Evolutionary conservation across 1,139 yeast genomes (phyloP), one percentile per base, ranked within the genome.

Genomic region (Scheffersomyces titani): DNA sequence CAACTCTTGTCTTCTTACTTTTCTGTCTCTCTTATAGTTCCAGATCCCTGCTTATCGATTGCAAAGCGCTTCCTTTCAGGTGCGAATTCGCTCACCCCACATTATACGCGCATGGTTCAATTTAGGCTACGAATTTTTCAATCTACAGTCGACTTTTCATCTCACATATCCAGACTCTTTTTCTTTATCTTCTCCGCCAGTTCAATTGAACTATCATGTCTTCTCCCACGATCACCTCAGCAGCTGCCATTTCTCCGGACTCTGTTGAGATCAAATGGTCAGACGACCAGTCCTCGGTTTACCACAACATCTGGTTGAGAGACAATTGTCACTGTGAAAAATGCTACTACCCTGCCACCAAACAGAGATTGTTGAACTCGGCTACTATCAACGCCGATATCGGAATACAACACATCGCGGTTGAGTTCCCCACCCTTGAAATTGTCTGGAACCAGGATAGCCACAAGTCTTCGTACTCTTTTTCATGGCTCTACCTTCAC

Each of bases 321-420:
- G 94, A 89, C 69, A 82, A 84, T 64, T 89, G 93, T 65, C 89
- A 83, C 58, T 87, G 92, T 63, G 71, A 74, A n/a, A 64, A 76
- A 24, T 87, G 92, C 70, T 86, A 80, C 71, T 88, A 84, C 64
- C 75, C 80, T 2, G 70, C 75, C 53, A 89, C 93, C 24, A 86
- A 84, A 63, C 94, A 89, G 69, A 72, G 93, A 51, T 72, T 87
- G 19, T 76, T 86, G 52, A 85, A 87, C 65, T 84, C 90, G 11
- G 86, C 86, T 19, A 56, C 63, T 36, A 83, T 86, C 54, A 81
- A 83, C 19, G 77, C 73, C 47, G 81, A 81, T 52, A 80, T 87
- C 54, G 68, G 67, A 30, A 80, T 89, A 0, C 55, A 55, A 3
- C 50, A 57, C 0, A 63, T 67, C 5, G 61, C 60, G 3, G 55